Percentiles rank a stretch among this genome's conserved stretches.
These are phyloP conservation scores for Boletus subluridellus DNA, from an alignment of 1,284 basidiomycete genomes.

Conservation along the genomic window DNA sequence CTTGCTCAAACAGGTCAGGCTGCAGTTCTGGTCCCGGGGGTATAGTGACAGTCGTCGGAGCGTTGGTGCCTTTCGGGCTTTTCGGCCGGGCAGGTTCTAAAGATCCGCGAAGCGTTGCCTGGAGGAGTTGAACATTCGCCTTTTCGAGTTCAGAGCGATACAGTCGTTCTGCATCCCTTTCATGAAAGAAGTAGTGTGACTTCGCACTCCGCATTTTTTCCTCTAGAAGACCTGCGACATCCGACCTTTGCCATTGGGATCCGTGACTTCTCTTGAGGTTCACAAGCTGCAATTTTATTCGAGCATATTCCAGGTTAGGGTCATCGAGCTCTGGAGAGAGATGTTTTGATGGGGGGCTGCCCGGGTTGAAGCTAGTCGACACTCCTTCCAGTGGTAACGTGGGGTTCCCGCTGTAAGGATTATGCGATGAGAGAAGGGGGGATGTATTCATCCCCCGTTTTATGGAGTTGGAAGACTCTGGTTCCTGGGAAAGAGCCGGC, in stretches of 20 bases:
- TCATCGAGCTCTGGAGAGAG: slow-evolving; percentile 47
- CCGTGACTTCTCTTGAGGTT: slow-evolving; percentile 31
- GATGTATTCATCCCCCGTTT: slow-evolving; percentile 39
- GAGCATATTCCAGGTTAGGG: slow-evolving; percentile 61
- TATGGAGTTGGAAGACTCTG: slow-evolving; percentile 10
- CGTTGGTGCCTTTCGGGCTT: neutral
- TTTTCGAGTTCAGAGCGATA: slow-evolving; percentile 59
- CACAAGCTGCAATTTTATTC: slow-evolving; percentile 54
- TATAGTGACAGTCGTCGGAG: slow-evolving; percentile 1
- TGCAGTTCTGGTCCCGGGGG: neutral
- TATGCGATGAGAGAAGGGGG: slow-evolving; percentile 37
- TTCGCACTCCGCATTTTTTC: slow-evolving; percentile 54
- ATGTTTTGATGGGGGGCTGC: slow-evolving; percentile 25
- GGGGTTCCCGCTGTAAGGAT: slow-evolving; percentile 6
- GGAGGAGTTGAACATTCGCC: slow-evolving; percentile 48
- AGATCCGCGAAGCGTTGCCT: slow-evolving; percentile 51
- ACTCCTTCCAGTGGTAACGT: slow-evolving; percentile 19
- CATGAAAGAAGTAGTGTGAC: slow-evolving; percentile 73
- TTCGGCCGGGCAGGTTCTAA: neutral
- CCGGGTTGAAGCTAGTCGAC: slow-evolving; percentile 7
- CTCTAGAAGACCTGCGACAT: slow-evolving; percentile 38
- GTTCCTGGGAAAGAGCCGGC: neutral
- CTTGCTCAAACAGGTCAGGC: slow-evolving; percentile 49
- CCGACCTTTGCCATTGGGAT: slow-evolving; percentile 5
- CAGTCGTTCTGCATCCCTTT: slow-evolving; percentile 61